Conservation (phyloP, 805 yeast genomes). For the Saccharomycopsis babjevae region DNA sequence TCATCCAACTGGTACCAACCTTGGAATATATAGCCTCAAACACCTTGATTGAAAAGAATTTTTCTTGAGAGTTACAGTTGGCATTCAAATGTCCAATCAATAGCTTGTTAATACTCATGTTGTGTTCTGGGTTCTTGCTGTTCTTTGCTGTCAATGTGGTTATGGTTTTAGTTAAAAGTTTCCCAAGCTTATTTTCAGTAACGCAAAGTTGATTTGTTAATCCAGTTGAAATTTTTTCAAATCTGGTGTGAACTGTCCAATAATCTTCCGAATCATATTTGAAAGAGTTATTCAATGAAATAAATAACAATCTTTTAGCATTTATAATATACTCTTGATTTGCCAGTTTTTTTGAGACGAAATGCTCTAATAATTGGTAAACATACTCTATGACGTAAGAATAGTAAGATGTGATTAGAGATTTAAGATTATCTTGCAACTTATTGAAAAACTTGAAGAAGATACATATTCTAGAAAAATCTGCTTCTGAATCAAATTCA, state of each 20-base stretch:
- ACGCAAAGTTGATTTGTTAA: constrained; percentile 56
- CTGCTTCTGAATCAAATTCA: constrained; percentile 34
- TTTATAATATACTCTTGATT: constrained; percentile 35
- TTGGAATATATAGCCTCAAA: constrained; percentile 77
- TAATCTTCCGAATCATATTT: constrained; percentile 87
- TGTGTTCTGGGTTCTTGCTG: constrained; percentile 59
- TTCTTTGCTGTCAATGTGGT: constrained; percentile 65
- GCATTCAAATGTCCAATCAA: constrained; percentile 61
- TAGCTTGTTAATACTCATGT: constrained; percentile 59
- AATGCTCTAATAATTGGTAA: constrained; percentile 42
- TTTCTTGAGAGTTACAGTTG: constrained; percentile 44
- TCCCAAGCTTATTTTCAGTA: constrained; percentile 68
- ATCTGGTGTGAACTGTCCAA: constrained; percentile 85
- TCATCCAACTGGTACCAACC: constrained; percentile 91
- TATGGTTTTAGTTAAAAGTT: constrained; percentile 69
- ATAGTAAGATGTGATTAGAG: constrained; percentile 81
- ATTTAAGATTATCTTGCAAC: constrained; percentile 71
- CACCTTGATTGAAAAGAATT: constrained; percentile 71
- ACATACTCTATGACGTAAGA: constrained; percentile 79
- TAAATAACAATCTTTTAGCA: constrained; percentile 63
- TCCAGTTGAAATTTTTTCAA: constrained; percentile 55
- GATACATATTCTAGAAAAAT: constrained; percentile 41
- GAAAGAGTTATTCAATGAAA: constrained; percentile 70
- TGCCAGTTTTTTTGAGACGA: constrained; percentile 21
- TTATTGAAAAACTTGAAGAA: constrained; percentile 82